Conservation (phyloP, 1,284 basidiomycete species). For the Spongispora temasekensis region DNA sequence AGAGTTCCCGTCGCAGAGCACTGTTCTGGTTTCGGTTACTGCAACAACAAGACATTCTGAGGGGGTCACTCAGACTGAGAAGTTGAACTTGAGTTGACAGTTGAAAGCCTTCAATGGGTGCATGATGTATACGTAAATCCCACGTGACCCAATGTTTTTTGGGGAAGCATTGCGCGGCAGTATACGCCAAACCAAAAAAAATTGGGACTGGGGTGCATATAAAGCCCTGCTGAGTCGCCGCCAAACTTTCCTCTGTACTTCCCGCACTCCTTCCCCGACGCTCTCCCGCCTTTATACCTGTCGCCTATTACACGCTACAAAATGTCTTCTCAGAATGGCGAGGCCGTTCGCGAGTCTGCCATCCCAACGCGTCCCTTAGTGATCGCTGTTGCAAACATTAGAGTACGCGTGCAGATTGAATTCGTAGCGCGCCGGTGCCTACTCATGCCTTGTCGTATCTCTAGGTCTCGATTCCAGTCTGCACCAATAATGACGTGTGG, state of each 20-base stretch:
- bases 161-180: constrained; percentile 21
- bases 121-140: constrained; percentile 13
- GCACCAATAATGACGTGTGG: constrained; percentile 79
- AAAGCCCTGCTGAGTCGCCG: constrained; percentile 19
- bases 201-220: constrained; percentile 37
- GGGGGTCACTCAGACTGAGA: too few species aligned
- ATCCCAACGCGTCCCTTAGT: constrained; percentile 67
- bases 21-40: too few species aligned
- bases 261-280: constrained; percentile 1
- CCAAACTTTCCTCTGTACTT: constrained; percentile 9
- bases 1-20: background rate
- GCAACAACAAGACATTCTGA: background rate
- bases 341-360: constrained; percentile 29
- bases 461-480: constrained; percentile 83
- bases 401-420: constrained; percentile 52
- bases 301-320: constrained; percentile 13
- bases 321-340: constrained; percentile 35
- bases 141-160: constrained; percentile 35
- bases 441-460: constrained; percentile 13
- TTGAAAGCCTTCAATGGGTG: background rate
- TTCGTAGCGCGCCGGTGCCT: constrained; percentile 4
- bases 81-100: constrained; percentile 4
- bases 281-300: background rate
- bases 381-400: constrained; percentile 59
- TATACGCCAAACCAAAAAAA: constrained; percentile 28